A percentile compares a stretch with the other conserved stretches of the same genome.
These are phyloP conservation scores for Coemansia sp. DNA, from an alignment of 371 early-diverging fungal species.

Conservation along the genomic window DNA sequence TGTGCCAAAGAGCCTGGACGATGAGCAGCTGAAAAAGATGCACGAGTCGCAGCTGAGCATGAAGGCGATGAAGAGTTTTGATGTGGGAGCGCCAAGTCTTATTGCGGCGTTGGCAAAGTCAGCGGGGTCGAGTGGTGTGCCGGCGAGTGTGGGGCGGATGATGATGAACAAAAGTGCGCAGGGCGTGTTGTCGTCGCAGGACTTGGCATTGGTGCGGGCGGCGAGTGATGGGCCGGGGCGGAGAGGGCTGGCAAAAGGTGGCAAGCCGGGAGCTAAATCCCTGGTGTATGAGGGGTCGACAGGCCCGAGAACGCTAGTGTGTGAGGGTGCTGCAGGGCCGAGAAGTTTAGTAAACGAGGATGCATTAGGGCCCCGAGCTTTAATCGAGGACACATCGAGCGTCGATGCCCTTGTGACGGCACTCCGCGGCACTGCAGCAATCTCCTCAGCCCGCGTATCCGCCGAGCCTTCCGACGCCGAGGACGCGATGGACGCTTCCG, in stretches of 20 bases:
- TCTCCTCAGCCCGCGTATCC: background rate
- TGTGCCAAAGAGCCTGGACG: conserved; percentile 51
- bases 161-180: conserved; percentile 29
- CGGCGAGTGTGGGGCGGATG: conserved; percentile 26
- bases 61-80: conserved; percentile 10
- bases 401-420: conserved; percentile 37
- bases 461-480: conserved; percentile 24
- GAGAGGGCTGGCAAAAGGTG: no score
- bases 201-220: conserved; percentile 26
- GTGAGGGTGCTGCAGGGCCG: conserved; percentile 13
- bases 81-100: conserved; percentile 9
- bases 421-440: conserved; percentile 35
- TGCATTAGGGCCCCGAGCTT: background rate
- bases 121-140: background rate
- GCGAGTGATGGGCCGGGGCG: background rate
- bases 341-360: conserved; percentile 5
- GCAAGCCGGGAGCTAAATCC: no score
- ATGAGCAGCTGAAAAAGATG: conserved; percentile 50
- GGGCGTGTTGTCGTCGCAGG: conserved; percentile 39
- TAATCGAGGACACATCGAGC: conserved; percentile 27
- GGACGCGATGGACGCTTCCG: conserved; percentile 33
- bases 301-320: background rate
- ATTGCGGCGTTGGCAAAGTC: conserved; percentile 33
- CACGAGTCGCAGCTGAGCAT: conserved; percentile 34
- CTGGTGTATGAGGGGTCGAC: no score